Percentiles rank a stretch among this genome's conserved stretches.
These are phyloP conservation scores for Chiua sp. DNA, from an alignment of 1,284 basidiomycete species.

Conservation along the genomic window DNA sequence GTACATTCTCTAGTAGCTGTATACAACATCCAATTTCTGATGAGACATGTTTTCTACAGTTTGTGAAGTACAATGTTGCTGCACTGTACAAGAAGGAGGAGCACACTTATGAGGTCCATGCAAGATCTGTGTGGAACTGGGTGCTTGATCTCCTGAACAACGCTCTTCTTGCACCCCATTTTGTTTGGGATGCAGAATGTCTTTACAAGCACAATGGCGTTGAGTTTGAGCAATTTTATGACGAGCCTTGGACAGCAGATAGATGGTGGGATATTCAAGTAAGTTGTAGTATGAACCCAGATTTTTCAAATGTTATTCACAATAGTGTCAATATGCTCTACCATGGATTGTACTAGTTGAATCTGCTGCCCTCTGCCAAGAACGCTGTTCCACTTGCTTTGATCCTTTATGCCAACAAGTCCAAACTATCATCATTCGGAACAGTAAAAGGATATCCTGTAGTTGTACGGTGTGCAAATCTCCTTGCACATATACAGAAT, in stretches of 20 bases:
- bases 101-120: constrained; percentile 4
- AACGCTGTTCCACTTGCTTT: constrained; percentile 6
- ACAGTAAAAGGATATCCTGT: constrained; percentile 50
- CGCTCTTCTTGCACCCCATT: constrained; percentile 19
- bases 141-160: constrained; percentile 27
- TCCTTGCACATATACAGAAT: constrained; percentile 45
- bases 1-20: background rate
- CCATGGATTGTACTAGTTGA: too few species aligned
- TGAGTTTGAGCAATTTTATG: constrained; percentile 26
- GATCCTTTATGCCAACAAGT: constrained; percentile 24
- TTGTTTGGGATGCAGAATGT: constrained; percentile 14
- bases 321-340: background rate
- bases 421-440: constrained; percentile 13
- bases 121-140: constrained; percentile 34
- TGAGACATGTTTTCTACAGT: background rate
- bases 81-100: constrained; percentile 5
- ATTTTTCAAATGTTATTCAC: too few species aligned
- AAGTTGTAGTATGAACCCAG: background rate
- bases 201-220: constrained; percentile 25
- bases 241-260: constrained; percentile 39
- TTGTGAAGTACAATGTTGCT: background rate
- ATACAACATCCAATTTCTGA: too few species aligned
- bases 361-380: background rate
- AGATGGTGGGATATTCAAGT: constrained; percentile 39
- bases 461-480: constrained; percentile 41